Conservation (phyloP, 1,284 basidiomycete species). For the Irpex lacteus region DNA sequence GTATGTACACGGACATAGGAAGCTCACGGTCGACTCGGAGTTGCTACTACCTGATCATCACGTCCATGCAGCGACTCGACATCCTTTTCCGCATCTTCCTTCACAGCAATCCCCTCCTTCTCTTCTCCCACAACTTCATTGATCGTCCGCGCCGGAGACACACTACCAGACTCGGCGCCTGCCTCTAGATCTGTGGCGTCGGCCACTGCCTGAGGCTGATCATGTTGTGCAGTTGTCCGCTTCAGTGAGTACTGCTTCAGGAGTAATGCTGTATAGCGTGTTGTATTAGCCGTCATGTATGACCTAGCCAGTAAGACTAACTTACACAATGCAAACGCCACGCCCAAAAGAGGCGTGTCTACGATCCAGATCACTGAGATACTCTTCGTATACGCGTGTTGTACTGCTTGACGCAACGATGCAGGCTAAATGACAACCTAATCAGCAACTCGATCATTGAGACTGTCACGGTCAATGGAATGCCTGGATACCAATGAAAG, state of each 20-base stretch:
- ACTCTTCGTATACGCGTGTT: constrained; percentile 64
- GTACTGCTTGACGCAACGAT: constrained; percentile 41
- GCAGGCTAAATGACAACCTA: constrained; percentile 7
- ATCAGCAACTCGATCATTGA: background rate
- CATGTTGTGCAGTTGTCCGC: background rate
- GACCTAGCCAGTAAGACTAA: constrained; percentile 1
- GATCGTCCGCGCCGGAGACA: background rate
- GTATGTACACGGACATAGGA: no score
- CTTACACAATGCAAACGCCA: constrained; percentile 52
- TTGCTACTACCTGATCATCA: background rate
- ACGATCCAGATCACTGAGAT: constrained; percentile 71
- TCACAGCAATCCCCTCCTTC: background rate
- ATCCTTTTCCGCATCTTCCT: background rate
- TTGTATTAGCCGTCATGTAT: background rate
- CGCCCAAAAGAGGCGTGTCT: constrained; percentile 51
- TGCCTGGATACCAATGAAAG: background rate
- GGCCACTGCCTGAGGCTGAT: background rate
- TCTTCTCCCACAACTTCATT: background rate
- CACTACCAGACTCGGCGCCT: background rate
- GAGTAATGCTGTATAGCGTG: background rate
- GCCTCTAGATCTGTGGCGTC: background rate
- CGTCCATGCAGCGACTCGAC: background rate
- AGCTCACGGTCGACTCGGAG: background rate
- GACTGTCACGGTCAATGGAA: background rate
- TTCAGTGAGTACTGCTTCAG: background rate